phyloP scores from a whole-genome alignment of 805 yeast genomes.

The Schwanniomyces occidentalis region DNA sequence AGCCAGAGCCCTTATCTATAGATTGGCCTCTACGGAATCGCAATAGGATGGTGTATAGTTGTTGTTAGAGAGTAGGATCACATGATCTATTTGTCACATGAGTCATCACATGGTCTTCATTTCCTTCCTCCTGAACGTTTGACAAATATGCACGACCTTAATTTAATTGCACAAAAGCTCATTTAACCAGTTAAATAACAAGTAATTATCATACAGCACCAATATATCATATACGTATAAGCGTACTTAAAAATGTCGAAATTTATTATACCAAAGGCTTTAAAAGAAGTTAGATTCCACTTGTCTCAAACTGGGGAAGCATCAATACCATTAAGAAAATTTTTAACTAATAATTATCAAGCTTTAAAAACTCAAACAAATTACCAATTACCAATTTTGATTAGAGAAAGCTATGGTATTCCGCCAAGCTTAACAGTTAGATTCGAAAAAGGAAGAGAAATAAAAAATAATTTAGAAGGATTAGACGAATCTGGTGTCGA shows the following conservation, averaged over 20 bases:
- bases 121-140: no score
- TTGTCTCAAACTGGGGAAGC: conserved; percentile 78
- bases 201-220: conserved; percentile 3
- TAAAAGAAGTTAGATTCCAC: conserved; percentile 81
- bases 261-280: conserved; percentile 50
- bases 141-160: no score
- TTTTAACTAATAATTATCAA: conserved; percentile 65
- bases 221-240: neutral
- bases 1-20: no score
- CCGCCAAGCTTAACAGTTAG: conserved; percentile 76
- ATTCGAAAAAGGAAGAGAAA: conserved; percentile 56
- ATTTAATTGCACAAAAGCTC: no score
- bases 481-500: conserved; percentile 48
- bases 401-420: conserved; percentile 75
- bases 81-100: no score
- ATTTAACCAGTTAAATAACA: conserved; percentile 12
- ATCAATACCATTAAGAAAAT: conserved; percentile 64
- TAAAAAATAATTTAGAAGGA: conserved; percentile 49
- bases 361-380: conserved; percentile 54
- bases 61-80: no score
- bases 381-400: conserved; percentile 68
- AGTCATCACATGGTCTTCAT: no score
- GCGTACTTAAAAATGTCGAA: conserved; percentile 33
- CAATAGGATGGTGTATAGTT: no score
- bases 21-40: no score